Base-by-base conservation (phyloP, 2,329 filamentous ascomycete species). In the Cercospora sp. region DNA sequence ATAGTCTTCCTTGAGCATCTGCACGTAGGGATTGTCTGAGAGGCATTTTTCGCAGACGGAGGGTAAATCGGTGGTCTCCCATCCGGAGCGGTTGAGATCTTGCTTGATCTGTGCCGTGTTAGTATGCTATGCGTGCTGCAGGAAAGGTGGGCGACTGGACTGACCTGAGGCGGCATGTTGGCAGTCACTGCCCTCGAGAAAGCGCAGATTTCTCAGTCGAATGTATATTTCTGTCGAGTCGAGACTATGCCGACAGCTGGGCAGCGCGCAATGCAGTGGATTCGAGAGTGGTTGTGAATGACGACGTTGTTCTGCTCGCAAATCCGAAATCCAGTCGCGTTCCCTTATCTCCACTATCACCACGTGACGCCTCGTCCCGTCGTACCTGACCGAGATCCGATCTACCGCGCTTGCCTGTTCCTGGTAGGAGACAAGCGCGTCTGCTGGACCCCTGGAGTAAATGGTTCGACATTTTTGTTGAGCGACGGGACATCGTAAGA, bases 1-100 rank as follows among this genome's bases (percentile, higher is more conserved):
- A 76, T 96, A 90, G 80, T 99, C 94, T 78, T 98, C 93, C 82
- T 99, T 99, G 69, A 99, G 86, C 94, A 99, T 98, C 81, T 98
- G 95, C 53, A 99, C 95, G 77, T 97, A 99, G 1, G 94, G 94
- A 76, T 98, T 98, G 70, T 97, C 94, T 16, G 94, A 94, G 2
- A 99, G 87, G 79, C 95, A 99, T 77, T 90, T 93, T 81, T 99
- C 95, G 84, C 88, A 95, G 37, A 95, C 91, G 2, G 91, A 94
- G 8, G 92, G 92, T 76, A 95, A 93, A 80, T 95, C 92, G 60
- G 92, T 95, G 34, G 93, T 91, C 82, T 99, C 95, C 93, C 94
- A 97, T 68, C 95, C 95, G 18, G 93, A 95, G 64, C 95, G 89
- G 82, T 98, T 97, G 58, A 97, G 86, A 79, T 97, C 94, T 79